Evolutionary conservation across 1,284 basidiomycete species (phyloP), one percentile per base, ranked within the genome.

Genomic region (Cutaneotrichosporon cutaneum): DNA sequence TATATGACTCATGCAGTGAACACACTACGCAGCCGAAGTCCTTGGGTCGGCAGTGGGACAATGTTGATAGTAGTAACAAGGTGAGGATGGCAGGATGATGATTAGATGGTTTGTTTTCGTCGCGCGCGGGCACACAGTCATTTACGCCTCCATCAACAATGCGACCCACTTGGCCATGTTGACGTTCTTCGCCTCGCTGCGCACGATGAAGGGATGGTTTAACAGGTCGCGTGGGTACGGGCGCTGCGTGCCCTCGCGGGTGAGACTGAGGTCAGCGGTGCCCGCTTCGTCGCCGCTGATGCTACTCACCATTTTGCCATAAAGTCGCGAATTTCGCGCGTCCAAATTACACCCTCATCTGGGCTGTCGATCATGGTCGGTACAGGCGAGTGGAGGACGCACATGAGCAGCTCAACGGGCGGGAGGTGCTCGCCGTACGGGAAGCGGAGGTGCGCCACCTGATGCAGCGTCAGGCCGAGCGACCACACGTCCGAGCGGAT

Each of bases 401-500:
- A 89, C 78, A 91, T 89, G 80, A 99, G 86, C 55, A 99, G 82
- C 74, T 99, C 95, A 76, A 99, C 94, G 16, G 93, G 88, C 4
- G 91, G 89, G 47, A 93, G 83, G 6, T 79, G 76, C 61, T 84
- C 83, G 21, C 83, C 82, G 82, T 97, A 98, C 1, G 96, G 96
- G 83, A 95, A 97, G 18, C 90, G 88, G 73, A 97, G 68, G 77
- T 92, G 88, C 1, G 94, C 90, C 24, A 99, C 86, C 80, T 99
- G 94, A 77, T 98, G 92, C 53, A 98, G 84, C 2, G 93, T 90
- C 70, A 98, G 92, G 32, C 95, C 94, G 58, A 96, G 84, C 1
- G 93, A 95, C 94, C 94, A 97, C 6, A 98, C 91, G 74, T 98
- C 94, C 8, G 94, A 95, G 81, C 95, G 96, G 80, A 97, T 92